Conservation (phyloP, 768 basidiomycete species). For the Pholiota molesta region DNA sequence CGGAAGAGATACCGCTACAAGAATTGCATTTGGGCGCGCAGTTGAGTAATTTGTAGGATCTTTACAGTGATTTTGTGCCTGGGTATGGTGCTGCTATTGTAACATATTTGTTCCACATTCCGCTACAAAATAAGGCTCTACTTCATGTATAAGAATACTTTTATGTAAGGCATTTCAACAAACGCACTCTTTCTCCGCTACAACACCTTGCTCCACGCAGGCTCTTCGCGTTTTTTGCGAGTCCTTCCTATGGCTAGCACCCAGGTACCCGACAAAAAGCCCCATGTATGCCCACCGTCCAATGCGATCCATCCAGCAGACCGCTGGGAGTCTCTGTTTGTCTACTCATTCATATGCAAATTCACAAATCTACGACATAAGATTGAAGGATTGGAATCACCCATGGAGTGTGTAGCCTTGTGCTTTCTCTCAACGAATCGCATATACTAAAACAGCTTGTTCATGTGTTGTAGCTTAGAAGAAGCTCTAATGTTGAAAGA, state of each 20-base stretch:
- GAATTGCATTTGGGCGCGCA: background rate
- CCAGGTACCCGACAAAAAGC: constrained; percentile 34
- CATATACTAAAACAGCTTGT: constrained; percentile 9
- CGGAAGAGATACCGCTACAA: background rate
- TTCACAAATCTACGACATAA: constrained; percentile 77
- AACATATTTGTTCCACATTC: constrained; percentile 54
- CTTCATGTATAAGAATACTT: constrained; percentile 34
- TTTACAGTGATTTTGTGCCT: constrained; percentile 5
- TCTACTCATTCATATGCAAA: constrained; percentile 84
- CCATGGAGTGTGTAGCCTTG: constrained; percentile 73
- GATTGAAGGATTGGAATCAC: constrained; percentile 76
- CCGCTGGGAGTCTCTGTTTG: constrained; percentile 87
- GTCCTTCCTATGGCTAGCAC: constrained; percentile 36
- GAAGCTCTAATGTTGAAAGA: constrained; percentile 73
- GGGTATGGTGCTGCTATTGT: constrained; percentile 37
- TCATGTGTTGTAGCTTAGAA: constrained; percentile 63
- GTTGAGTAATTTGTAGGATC: background rate
- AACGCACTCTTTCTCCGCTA: constrained; percentile 33
- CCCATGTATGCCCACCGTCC: constrained; percentile 60
- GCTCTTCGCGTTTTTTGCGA: constrained; percentile 39
- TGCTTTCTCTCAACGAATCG: constrained; percentile 2
- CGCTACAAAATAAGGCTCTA: constrained; percentile 33
- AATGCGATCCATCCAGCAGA: constrained; percentile 74
- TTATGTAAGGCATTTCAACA: constrained; percentile 33
- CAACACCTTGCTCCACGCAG: constrained; percentile 28